Base-by-base conservation (phyloP, 2,329 filamentous ascomycete species). In the Zymoseptoria tritici region DNA sequence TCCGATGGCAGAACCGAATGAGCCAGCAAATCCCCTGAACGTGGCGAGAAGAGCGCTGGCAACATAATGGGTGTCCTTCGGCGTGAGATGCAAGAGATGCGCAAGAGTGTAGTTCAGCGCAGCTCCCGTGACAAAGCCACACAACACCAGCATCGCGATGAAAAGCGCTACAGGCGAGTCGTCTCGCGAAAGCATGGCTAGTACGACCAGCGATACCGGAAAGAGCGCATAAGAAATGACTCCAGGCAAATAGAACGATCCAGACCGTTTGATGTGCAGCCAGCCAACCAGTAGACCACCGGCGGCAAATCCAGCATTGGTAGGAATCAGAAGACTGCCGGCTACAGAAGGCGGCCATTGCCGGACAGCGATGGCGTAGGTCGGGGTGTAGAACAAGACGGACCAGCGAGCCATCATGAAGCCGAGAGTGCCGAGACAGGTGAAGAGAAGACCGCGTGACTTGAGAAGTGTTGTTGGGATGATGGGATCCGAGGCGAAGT, bases 381-480 rank as follows among this genome's bases (percentile, higher is more conserved):
- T 84, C 0, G 91, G 90, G 0, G 87, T 83, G 74, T 91, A 95
- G 77, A 91, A 94, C 7, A 95, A 79, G 1, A 95, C 81, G 6
- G 81, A 81, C 90, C 90, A 95, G 59, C 91, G 86, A 1, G 88
- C 82, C 70, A 89, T 85, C 89, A 95, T 93, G 71, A 91, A 82
- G 20, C 87, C 85, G 0, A 92, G 80, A 55, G 91, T 89, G 1
- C 86, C 82, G 21, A 92, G 69, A 69, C 90, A 93, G 1, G 88
- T 88, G 21, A 93, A 75, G 3, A 93, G 77, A 0, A 89, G 84
- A 29, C 86, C 87, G 26, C 87, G 83, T 9, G 86, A 90, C 56
- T 80, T 82, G 26, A 95, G 81, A 1, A 94, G 80, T 1, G 81
- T 74, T 54, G 92, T 76, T 1, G 90, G 90, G 55, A 95, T 86